Conservation (phyloP, 192 early-diverging fungal species). For the Linnemannia exigua region DNA sequence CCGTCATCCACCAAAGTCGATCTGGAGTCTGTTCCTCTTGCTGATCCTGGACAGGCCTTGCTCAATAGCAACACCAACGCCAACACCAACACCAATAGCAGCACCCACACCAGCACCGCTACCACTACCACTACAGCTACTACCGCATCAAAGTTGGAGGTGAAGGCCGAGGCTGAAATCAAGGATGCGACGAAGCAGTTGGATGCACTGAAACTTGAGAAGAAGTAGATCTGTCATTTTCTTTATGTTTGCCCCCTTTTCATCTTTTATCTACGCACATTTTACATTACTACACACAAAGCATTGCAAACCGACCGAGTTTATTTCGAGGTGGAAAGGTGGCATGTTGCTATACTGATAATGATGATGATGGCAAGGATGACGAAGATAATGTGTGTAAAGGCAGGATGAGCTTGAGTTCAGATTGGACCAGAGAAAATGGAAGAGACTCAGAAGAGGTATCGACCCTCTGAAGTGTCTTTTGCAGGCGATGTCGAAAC, state of each 20-base stretch:
- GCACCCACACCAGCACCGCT: neutral
- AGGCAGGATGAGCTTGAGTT: conserved; percentile 31
- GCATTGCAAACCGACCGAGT: neutral
- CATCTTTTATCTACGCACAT: neutral
- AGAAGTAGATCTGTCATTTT: neutral
- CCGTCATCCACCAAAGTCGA: neutral
- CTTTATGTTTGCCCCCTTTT: neutral
- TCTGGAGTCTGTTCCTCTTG: neutral
- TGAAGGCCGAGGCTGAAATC: conserved; percentile 4
- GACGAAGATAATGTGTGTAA: neutral
- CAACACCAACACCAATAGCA: neutral
- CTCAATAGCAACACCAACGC: neutral
- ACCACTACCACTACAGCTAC: neutral
- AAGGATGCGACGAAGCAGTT: conserved; percentile 8
- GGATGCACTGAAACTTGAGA: conserved; percentile 11
- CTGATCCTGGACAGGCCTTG: neutral
- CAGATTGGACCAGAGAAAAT: conserved; percentile 10
- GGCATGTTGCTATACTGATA: no score
- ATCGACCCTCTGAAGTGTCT: neutral
- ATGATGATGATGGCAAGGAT: no score
- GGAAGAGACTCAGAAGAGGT: neutral
- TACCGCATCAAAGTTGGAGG: neutral
- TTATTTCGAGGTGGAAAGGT: neutral
- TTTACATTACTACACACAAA: neutral
- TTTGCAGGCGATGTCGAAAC: neutral